Percentiles rank a stretch among this genome's conserved stretches.
phyloP scores from a whole-genome alignment of 441 rosid species.

The Pelargonium australe region DNA sequence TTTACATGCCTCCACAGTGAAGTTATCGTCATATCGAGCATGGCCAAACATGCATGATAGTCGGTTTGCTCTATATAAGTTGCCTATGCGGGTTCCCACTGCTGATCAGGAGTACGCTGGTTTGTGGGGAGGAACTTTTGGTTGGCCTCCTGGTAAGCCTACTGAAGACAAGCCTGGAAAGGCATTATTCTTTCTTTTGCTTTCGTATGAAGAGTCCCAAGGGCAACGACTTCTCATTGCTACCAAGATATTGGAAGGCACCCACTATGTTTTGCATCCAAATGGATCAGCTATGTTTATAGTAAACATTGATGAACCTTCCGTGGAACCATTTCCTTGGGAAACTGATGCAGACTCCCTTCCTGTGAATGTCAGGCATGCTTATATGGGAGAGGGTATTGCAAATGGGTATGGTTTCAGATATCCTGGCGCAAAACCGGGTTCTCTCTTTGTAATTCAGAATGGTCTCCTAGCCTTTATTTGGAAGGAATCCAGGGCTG shows the following conservation, averaged over 20 bases:
- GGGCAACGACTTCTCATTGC: conserved; percentile 54
- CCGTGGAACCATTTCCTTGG: conserved; percentile 60
- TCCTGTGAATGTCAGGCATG: conserved; percentile 38
- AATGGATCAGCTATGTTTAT: conserved; percentile 83
- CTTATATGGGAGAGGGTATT: conserved; percentile 62
- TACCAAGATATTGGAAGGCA: conserved; percentile 84
- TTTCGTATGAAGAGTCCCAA: conserved; percentile 57
- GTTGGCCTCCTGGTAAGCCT: conserved; percentile 78
- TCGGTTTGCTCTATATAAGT: conserved; percentile 64
- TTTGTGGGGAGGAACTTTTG: conserved; percentile 82
- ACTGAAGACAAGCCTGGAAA: conserved; percentile 68
- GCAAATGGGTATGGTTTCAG: conserved; percentile 86
- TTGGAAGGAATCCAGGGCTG: conserved; percentile 71
- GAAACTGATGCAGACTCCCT: conserved; percentile 45
- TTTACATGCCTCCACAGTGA: conserved; percentile 44
- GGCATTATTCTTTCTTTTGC: conserved; percentile 68
- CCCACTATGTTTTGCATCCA: conserved; percentile 69
- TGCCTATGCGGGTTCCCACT: conserved; percentile 45
- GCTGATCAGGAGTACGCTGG: conserved; percentile 68
- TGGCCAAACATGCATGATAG: conserved; percentile 86
- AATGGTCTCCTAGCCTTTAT: conserved; percentile 66
- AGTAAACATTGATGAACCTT: conserved; percentile 58
- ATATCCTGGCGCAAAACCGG: conserved; percentile 83
- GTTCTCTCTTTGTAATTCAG: conserved; percentile 54
- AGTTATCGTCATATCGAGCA: conserved; percentile 63